Conservation (phyloP, 495 filamentous ascomycete genomes). For the Lophiostoma macrostomum region DNA sequence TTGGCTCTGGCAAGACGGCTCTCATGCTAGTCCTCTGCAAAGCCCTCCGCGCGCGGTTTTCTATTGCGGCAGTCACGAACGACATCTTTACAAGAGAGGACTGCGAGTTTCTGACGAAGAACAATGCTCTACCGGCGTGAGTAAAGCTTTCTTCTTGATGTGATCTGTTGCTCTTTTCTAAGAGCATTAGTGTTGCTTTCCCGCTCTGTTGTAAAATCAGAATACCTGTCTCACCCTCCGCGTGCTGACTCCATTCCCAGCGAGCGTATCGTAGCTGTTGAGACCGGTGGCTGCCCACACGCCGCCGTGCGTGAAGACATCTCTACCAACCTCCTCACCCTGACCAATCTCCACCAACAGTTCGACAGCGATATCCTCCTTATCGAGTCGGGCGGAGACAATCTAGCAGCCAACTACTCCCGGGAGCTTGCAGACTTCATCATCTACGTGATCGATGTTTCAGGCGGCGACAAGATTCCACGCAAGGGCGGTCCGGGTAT, state of each 20-base stretch:
- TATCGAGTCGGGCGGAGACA: conserved; percentile 94
- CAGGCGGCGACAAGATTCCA: conserved; percentile 95
- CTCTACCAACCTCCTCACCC: conserved; percentile 81
- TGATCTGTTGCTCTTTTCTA: too few relatives aligned
- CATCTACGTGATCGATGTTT: conserved; percentile 96
- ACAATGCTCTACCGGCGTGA: conserved; percentile 73
- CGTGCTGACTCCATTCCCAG: background rate
- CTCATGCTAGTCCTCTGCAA: conserved; percentile 88
- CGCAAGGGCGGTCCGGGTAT: conserved; percentile 96
- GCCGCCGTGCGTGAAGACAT: conserved; percentile 98
- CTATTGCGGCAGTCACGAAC: conserved; percentile 94
- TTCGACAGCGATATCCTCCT: conserved; percentile 75
- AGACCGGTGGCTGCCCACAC: conserved; percentile 96
- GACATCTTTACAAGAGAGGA: conserved; percentile 99
- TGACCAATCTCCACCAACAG: conserved; percentile 76
- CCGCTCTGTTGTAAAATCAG: too few relatives aligned
- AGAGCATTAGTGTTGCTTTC: too few relatives aligned
- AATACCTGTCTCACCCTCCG: too few relatives aligned
- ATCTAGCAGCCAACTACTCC: conserved; percentile 93
- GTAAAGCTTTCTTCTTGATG: background rate
- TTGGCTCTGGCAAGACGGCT: conserved; percentile 96
- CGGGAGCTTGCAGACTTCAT: conserved; percentile 95
- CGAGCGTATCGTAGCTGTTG: conserved; percentile 84
- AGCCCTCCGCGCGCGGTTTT: conserved; percentile 70
- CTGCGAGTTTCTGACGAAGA: conserved; percentile 88